Percentiles rank a stretch among this genome's conserved stretches.
Evolutionary conservation across 2,329 filamentous ascomycete species (phyloP).

Genomic region (Aphanocladium album): DNA sequence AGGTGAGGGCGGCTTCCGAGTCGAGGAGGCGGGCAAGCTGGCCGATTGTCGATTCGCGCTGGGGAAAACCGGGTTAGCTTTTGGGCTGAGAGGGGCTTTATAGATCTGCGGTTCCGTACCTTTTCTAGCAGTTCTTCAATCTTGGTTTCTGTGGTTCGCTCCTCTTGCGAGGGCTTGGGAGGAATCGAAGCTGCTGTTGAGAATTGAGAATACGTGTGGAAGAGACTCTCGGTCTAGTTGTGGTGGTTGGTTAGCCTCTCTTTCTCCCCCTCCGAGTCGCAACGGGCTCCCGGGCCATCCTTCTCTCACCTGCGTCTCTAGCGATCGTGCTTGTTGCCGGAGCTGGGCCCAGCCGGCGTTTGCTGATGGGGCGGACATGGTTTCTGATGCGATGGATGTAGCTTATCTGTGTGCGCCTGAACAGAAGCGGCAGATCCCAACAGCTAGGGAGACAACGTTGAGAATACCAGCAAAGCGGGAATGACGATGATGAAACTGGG

Average conservation of each 20-base stretch:
- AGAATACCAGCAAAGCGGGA: constrained; percentile 4
- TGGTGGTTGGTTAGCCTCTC: background rate
- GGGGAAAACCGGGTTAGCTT: constrained; percentile 9
- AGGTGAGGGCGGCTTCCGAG: constrained; percentile 79
- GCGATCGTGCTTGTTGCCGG: constrained; percentile 80
- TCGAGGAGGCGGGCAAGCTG: constrained; percentile 88
- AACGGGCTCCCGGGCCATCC: background rate
- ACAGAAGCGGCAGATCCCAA: too few species aligned
- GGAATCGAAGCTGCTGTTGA: constrained; percentile 74
- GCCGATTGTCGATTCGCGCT: constrained; percentile 77
- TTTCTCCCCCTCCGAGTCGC: too few species aligned
- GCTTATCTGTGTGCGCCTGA: too few species aligned
- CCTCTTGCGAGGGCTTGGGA: constrained; percentile 78
- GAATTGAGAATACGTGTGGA: constrained; percentile 88
- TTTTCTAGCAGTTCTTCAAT: constrained; percentile 80
- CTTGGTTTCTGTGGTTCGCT: constrained; percentile 71
- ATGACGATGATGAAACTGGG: constrained; percentile 13
- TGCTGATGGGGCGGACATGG: constrained; percentile 49
- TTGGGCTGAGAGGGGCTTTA: too few species aligned
- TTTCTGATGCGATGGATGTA: background rate
- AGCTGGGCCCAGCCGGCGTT: constrained; percentile 84
- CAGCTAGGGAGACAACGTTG: too few species aligned
- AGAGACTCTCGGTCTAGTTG: constrained; percentile 71
- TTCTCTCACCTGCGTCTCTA: constrained; percentile 76
- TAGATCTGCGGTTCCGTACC: constrained; percentile 44